Base-by-base conservation (phyloP, 2,329 filamentous ascomycete genomes). In the Pseudopithomyces chartarum region DNA sequence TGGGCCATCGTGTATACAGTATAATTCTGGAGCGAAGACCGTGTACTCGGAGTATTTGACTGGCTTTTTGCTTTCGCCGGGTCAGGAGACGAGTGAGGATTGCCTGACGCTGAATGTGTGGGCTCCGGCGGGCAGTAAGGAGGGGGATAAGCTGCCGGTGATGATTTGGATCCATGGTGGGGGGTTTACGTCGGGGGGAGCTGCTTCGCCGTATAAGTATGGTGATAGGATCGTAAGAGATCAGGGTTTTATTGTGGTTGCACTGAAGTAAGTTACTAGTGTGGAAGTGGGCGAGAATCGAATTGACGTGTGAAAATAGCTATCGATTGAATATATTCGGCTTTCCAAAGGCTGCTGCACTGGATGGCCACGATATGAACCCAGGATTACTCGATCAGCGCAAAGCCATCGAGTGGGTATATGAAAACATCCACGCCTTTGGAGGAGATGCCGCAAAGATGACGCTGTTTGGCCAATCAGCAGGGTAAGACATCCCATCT, bases 131-230 rank as follows among this genome's bases (percentile, higher is more conserved):
- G 57, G 51, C 15, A 58, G 48, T 6, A 62, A 62, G 6, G 29
- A 22, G n/a, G 49, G 38, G 17, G 56, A 59, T 17, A 26, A 33
- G 43, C 61, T 80, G 6, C 80, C 80, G 1, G 80, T 82, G 0
- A 68, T 78, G 7, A 75, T 82, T 19, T 82, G 78, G 66, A 73
- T 82, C 33, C 79, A 79, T 23, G 80, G 80, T 3, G 81, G 81
- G 10, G 76, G 78, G 3, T 81, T 79, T 55, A 63, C 69, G 6
- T 76, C 70, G 1, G 80, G 80, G 34, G 80, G 80, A 38, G 62
- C 77, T 32, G 71, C 79, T 26, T 73, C 79, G 2, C 76, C 78
- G 2, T 80, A 78, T 57, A 79, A 82, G 56, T 76, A 80, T 19
- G 80, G 80, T 0, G 64, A 74, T 1, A 69, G 74, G 38, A 80